Evolutionary conservation across 768 basidiomycete genomes (phyloP), one percentile per base, ranked within the genome.

Genomic region (Coprinopsis cinerea): DNA sequence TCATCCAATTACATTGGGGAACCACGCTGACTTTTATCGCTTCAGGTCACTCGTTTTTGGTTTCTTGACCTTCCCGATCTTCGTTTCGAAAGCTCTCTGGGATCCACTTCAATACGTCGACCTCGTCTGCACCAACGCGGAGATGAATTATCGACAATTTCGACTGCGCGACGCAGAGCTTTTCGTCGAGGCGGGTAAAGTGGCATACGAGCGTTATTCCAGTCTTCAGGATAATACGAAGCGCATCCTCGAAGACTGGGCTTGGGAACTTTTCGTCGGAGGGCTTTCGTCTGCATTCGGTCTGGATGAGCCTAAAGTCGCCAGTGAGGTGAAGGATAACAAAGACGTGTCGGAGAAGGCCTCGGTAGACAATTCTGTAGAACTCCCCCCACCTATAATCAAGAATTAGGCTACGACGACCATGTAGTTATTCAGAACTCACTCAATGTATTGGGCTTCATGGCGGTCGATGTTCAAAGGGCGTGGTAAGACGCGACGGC

Each of bases 111-210:
- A 56, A 7, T 52, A 56, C 9, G 51, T 71, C 11, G 67, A 74
- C 47, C 44, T 77, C 3, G 64, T 69, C 52, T 57, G 67, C 17
- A 55, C 64, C 11, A 64, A 67, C 3, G 55, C 62, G 3, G 71
- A 76, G 37, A 62, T 75, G 25, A 70, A 66, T 5, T 75, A 75
- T 42, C 65, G 68, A 35, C 55, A 68, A 15, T 76, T 74, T 57
- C 66, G 69, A 18, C 53, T 75, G 9, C 66, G 68, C 4, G 73
- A 77, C 49, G 70, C 74, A 11, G 68, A 73, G 50, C 60, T 73
- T 11, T 36, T 73, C 4, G 58, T 58, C 26, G 68, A 76, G 44
- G 57, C 51, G 13, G 56, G 50, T 13, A 57, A 53, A 15, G 59
- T 53, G 30, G 14, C 56, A 6, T 48, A 45, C 40, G 48, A 60